Evolutionary conservation across 768 basidiomycete species (phyloP).

Genomic region (Nevesoporus exiguus): DNA sequence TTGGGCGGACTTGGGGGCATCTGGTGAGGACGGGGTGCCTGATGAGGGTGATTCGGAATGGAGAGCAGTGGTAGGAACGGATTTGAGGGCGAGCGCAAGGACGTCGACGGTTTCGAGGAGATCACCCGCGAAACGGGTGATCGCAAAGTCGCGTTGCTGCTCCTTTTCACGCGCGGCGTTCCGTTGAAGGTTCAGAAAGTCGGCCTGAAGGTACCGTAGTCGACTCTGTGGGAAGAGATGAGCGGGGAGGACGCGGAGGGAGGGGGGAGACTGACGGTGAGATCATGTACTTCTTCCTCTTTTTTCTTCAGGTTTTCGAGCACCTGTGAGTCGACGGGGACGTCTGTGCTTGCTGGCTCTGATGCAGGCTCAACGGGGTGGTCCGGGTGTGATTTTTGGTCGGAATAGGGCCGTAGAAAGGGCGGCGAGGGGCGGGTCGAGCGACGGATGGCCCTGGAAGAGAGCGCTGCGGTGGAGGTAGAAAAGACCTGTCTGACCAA

Average conservation of each 20-base stretch:
- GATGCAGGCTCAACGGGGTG: conserved; percentile 13
- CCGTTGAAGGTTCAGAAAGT: conserved; percentile 92
- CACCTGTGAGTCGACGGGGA: conserved; percentile 37
- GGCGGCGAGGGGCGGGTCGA: conserved; percentile 28
- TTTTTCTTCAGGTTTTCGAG: conserved; percentile 70
- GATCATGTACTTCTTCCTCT: conserved; percentile 76
- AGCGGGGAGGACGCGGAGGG: conserved; percentile 2
- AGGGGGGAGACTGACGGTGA: conserved; percentile 57
- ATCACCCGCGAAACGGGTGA: conserved; percentile 86
- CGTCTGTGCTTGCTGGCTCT: conserved; percentile 18
- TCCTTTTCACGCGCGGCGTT: conserved; percentile 89
- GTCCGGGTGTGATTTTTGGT: conserved; percentile 38
- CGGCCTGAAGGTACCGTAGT: conserved; percentile 88
- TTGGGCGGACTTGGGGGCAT: conserved; percentile 49
- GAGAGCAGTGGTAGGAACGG: conserved; percentile 57
- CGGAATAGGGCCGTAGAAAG: conserved; percentile 54
- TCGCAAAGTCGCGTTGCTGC: conserved; percentile 91
- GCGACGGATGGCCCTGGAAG: conserved; percentile 46
- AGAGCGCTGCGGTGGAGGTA: conserved; percentile 56
- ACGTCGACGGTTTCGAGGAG: conserved; percentile 90
- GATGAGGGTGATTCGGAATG: conserved; percentile 23
- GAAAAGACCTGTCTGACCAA: conserved; percentile 52
- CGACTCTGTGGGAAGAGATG: conserved; percentile 56
- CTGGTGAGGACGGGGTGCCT: conserved; percentile 26
- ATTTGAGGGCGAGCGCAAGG: conserved; percentile 77